Evolutionary conservation across 78 protist genomes (phyloP).

Genomic region (Goniomonas avonlea): DNA sequence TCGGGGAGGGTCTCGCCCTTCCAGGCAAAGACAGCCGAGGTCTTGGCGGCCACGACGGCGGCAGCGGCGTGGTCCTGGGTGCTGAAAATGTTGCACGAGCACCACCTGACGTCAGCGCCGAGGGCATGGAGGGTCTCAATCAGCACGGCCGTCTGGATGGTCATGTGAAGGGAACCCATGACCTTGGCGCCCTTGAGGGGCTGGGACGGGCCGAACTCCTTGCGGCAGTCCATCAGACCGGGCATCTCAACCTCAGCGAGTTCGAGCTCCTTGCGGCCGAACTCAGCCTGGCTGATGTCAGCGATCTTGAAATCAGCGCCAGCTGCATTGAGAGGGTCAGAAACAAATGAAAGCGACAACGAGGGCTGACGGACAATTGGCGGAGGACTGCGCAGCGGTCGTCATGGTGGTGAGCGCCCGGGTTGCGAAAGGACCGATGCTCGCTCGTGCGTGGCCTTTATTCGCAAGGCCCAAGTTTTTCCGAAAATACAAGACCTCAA

Average conservation of each 20-base stretch:
- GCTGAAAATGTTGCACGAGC: slow-evolving; percentile 99
- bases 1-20: slow-evolving; percentile 98
- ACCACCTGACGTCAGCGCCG: slow-evolving; percentile 96
- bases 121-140: slow-evolving; percentile 92
- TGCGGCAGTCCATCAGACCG: slow-evolving; percentile 93
- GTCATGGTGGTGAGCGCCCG: too few species aligned
- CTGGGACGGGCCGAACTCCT: slow-evolving; percentile 79
- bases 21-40: slow-evolving; percentile 81
- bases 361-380: too few species aligned
- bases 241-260: slow-evolving; percentile 97
- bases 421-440: too few species aligned
- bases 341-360: too few species aligned
- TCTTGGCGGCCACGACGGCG: slow-evolving; percentile 71
- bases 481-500: too few species aligned
- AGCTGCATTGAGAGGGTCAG: slow-evolving; percentile 1
- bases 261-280: slow-evolving; percentile 77
- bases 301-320: slow-evolving; percentile 39
- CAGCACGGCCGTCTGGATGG: slow-evolving; percentile 97
- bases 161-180: slow-evolving; percentile 99
- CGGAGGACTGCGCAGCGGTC: too few species aligned
- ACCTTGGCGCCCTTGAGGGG: slow-evolving; percentile 89
- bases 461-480: too few species aligned
- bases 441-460: too few species aligned
- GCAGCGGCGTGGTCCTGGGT: slow-evolving; percentile 99
- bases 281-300: slow-evolving; percentile 87